Evolutionary conservation across 805 yeast species (phyloP), one percentile per base, ranked within the genome.

Genomic region (Ogataea polymorpha): DNA sequence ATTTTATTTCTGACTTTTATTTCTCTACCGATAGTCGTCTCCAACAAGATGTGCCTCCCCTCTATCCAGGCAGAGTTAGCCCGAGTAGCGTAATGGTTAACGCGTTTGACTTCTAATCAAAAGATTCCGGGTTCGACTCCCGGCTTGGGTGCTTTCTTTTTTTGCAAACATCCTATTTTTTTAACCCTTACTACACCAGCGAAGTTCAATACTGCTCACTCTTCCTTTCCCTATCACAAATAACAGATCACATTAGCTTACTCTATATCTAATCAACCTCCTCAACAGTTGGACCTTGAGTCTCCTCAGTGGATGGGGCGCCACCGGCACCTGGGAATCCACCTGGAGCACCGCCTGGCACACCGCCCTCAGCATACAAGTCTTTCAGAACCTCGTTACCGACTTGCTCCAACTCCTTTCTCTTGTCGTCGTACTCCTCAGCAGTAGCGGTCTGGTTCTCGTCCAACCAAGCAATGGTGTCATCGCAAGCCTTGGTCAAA

Each of bases 301-400:
- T 54, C 41, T 51, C 56, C 44, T 54, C 57, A 12, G 59, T 45
- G 35, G 55, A 55, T 24, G 52, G 46, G 45, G 67, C 43, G 24
- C 42, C 42, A 26, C 38, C 38, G 13, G 43, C 43, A 57, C 67
- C 67, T 49, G 64, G 63, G 61, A 56, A 58, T 37, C 55, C 54
- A 44, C 58, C 58, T 49, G 59, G 53, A 48, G 48, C 34, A 53
- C 69, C 76, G 57, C 82, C 87, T 59, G 87, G 86, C 57, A 82
- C 82, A 66, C 88, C 96, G 65, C 89, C 95, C 54, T 82, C 88
- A 68, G 86, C 93, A 80, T 91, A 91, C 76, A 93, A 87, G 78
- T 90, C 89, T 68, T 87, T 80, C 88, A 90, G 84, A 72, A 90
- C 86, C 68, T 97, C 97, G 79, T 90, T 90, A 57, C 96, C 95